phyloP scores from a whole-genome alignment of 164 flowering plant species.

The Aristolochia contorta region DNA sequence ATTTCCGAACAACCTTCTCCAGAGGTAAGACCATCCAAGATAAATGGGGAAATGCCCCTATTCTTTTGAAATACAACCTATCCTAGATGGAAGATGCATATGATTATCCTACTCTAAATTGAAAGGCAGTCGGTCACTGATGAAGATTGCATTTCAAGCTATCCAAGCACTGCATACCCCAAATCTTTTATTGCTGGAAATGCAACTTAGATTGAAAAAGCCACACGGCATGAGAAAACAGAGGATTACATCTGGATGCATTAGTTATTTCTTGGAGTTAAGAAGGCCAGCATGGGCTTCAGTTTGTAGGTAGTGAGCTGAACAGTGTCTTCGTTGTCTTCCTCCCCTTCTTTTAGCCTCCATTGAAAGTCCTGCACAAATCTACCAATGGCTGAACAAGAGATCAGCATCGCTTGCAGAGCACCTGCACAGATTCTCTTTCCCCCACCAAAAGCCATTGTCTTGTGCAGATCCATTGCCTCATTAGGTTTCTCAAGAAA shows the following conservation, averaged over 20 bases:
- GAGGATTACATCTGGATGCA: not conserved
- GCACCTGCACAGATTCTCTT: slow-evolving; percentile 88
- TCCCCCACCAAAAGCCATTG: slow-evolving; percentile 96
- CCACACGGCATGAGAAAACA: not conserved
- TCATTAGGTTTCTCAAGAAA: slow-evolving; percentile 53
- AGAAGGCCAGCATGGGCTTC: slow-evolving; percentile 53
- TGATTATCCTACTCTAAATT: no score
- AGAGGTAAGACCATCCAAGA: no score
- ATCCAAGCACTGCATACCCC: no score
- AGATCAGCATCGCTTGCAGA: slow-evolving; percentile 62
- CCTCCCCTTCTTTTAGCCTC: slow-evolving; percentile 56
- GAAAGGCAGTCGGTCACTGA: no score
- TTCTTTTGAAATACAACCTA: no score
- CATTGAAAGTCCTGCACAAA: slow-evolving; percentile 81
- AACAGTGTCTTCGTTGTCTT: slow-evolving; percentile 56
- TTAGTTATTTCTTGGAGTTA: slow-evolving; percentile 39
- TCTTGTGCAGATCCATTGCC: slow-evolving; percentile 56
- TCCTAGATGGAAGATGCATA: no score
- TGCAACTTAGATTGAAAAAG: no score
- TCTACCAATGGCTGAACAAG: slow-evolving; percentile 59
- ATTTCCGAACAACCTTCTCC: no score
- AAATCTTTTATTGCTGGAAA: no score
- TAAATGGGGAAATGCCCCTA: no score
- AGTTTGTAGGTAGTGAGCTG: slow-evolving; percentile 72
- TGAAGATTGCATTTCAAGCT: no score